Base-by-base conservation (phyloP, 2,329 filamentous ascomycete genomes). In the Chaetomiaceae sp. region DNA sequence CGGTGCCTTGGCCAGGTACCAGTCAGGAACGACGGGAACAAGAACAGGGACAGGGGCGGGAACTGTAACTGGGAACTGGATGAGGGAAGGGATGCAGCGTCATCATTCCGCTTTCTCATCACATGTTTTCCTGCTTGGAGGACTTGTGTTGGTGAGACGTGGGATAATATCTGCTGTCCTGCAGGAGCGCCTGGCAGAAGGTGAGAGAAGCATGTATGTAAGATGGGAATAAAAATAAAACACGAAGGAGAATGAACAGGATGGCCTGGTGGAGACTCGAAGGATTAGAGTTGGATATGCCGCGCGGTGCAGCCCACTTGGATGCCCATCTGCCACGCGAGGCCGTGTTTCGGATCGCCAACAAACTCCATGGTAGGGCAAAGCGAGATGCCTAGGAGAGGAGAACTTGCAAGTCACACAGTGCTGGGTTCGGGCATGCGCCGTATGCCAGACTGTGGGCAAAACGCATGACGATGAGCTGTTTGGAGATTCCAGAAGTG, bases 401-500 rank as follows among this genome's bases (percentile, higher is more conserved):
- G 14, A 25, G 15, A 9, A 19, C 22, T 14, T 37, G 15, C 31
- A 46, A 25, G 38, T 48, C 49, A 50, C 48, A 53, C 48, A 55
- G 37, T 20, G 46, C 38, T 6, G 31, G 48, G 34, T 19, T 36
- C 39, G 34, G 43, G 19, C 38, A 45, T 20, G 43, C n/a, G n/a
- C 7, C 29, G 38, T 20, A 27, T 38, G 31, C 20, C 42, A 23
- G 19, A n/a, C 17, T 27, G 42, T 46, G 42, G 31, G 37, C 40
- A 45, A 34, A 17, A 39, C 44, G 33, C 39, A 48, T 36, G 27
- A 31, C 5, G 27, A 11, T 23, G 34, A 34, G 12, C 14, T 27
- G 23, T 25, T 39, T 49, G 37, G 46, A 36, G 33, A 47, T 55
- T 58, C 57, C 54, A 57, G 47, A 59, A 56, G 47, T 11, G 23